Conservation (phyloP, 2,329 filamentous ascomycete genomes). For the Hymenoscyphus occultus region DNA sequence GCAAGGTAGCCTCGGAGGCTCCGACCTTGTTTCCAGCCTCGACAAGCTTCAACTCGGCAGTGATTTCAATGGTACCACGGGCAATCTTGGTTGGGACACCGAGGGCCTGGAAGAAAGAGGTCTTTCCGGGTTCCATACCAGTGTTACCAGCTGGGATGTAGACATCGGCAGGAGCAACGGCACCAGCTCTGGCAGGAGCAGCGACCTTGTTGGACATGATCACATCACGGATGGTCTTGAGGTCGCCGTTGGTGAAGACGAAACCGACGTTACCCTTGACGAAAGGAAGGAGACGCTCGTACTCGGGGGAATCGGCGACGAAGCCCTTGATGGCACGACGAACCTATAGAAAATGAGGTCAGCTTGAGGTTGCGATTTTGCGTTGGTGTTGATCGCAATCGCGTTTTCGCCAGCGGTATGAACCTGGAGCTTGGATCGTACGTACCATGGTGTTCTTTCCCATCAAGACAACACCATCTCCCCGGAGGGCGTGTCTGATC, state of each 20-base stretch:
- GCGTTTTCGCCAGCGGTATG: background rate
- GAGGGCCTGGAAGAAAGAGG: conserved; percentile 99
- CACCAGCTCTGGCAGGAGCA: conserved; percentile 96
- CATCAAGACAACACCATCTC: conserved; percentile 94
- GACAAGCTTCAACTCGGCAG: conserved; percentile 94
- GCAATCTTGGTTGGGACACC: conserved; percentile 99
- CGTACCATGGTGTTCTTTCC: conserved; percentile 99
- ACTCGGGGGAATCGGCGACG: conserved; percentile 85
- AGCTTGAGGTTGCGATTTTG: conserved; percentile 9
- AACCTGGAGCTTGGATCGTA: background rate
- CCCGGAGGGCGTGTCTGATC: conserved; percentile 89
- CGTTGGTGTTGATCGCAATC: background rate
- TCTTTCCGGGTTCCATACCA: conserved; percentile 99
- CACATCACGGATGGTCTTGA: conserved; percentile 90
- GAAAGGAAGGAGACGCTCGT: conserved; percentile 93
- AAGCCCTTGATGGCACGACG: conserved; percentile 98
- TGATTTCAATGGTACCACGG: conserved; percentile 99
- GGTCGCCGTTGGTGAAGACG: conserved; percentile 98
- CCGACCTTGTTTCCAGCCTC: conserved; percentile 93
- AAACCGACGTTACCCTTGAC: conserved; percentile 98
- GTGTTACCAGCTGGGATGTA: conserved; percentile 98
- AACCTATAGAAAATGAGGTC: conserved; percentile 52
- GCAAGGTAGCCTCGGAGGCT: conserved; percentile 94
- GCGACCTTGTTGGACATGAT: conserved; percentile 97
- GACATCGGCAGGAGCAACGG: conserved; percentile 88